Conservation (phyloP, 2,329 filamentous ascomycete genomes). For the Fusarium sp. region DNA sequence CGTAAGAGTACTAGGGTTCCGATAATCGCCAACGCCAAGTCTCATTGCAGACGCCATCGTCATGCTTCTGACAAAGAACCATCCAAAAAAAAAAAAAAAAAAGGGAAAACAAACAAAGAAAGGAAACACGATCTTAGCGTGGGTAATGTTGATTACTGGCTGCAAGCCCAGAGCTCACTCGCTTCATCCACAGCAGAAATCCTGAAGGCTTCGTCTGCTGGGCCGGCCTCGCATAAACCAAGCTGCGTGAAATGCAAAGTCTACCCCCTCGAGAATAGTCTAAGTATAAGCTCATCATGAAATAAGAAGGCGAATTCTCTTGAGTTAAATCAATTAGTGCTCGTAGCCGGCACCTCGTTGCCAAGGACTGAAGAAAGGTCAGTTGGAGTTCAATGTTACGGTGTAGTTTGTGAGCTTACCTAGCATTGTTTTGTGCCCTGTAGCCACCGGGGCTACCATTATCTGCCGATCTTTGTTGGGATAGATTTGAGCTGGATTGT, state of each 20-base stretch:
- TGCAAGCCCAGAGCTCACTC: constrained; percentile 10
- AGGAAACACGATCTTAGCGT: constrained; percentile 28
- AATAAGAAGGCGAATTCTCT: constrained; percentile 29
- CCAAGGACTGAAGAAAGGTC: constrained; percentile 54
- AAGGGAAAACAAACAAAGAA: constrained; percentile 21
- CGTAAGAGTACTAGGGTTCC: constrained; percentile 43
- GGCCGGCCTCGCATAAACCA: constrained; percentile 18
- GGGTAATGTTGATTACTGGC: constrained; percentile 19
- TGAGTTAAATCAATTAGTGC: constrained; percentile 44
- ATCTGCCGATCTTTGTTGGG: constrained; percentile 50
- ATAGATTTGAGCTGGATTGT: constrained; percentile 48
- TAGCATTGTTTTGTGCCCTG: constrained; percentile 55
- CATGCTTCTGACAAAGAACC: constrained; percentile 45
- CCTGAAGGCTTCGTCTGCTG: constrained; percentile 5
- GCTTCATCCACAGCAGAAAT: constrained; percentile 19
- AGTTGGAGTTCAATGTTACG: constrained; percentile 23
- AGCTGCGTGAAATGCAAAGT: constrained; percentile 29
- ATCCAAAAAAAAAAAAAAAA: constrained; percentile 27
- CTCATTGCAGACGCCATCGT: constrained; percentile 48
- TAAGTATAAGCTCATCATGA: constrained; percentile 35
- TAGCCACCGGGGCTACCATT: constrained; percentile 51
- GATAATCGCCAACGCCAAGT: constrained; percentile 48
- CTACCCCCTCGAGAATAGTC: constrained; percentile 20
- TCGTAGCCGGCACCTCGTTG: constrained; percentile 61
- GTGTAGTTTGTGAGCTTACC: constrained; percentile 45